These are phyloP conservation scores for Wickerhamiella occidentalis DNA, from an alignment of 805 yeast genomes.

Conservation along the genomic window DNA sequence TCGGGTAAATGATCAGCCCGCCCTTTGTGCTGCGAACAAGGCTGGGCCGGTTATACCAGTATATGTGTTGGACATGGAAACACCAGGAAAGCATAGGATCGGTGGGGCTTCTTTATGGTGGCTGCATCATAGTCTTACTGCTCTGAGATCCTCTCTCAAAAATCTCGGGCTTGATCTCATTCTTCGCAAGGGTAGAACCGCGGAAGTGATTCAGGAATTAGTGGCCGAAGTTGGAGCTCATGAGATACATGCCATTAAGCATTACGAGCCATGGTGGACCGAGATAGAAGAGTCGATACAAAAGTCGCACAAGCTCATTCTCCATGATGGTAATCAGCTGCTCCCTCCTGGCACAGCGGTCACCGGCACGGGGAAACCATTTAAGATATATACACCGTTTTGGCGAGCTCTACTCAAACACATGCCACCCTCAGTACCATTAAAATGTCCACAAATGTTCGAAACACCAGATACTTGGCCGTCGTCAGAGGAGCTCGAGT, in stretches of 20 bases:
- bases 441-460: not conserved
- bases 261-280: slow-evolving; percentile 10
- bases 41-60: slow-evolving; percentile 3
- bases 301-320: not conserved
- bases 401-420: slow-evolving; percentile 4
- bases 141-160: not conserved
- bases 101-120: slow-evolving; percentile 8
- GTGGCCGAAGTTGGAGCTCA: not conserved
- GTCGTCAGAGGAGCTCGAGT: not conserved
- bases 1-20: slow-evolving; percentile 4
- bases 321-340: slow-evolving; percentile 7
- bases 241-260: slow-evolving; percentile 6
- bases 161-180: not conserved
- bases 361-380: not conserved
- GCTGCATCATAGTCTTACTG: slow-evolving; percentile 4
- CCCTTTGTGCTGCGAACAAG: not conserved
- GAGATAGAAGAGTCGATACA: not conserved
- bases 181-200: not conserved
- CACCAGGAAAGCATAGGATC: not conserved
- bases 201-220: not conserved
- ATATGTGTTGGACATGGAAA: slow-evolving; percentile 4
- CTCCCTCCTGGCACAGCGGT: slow-evolving; percentile 6
- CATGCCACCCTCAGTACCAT: slow-evolving; percentile 5
- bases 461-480: not conserved
- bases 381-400: slow-evolving; percentile 8